phyloP scores from a whole-genome alignment of 1,139 yeast species.

The Candida glucosophila region DNA sequence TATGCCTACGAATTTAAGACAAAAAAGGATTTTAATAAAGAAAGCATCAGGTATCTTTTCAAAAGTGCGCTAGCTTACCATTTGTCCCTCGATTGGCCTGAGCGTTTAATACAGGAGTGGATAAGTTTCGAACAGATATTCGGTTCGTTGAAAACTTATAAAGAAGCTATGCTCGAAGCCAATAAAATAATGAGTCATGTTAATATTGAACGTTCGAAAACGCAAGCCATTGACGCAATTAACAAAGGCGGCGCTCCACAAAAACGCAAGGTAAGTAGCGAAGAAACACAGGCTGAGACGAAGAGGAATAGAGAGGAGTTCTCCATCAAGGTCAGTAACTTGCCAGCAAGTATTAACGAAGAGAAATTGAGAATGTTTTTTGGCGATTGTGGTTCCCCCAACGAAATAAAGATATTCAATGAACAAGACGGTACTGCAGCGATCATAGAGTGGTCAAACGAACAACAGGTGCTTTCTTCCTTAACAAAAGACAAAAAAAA shows the following conservation, averaged over 20 bases:
- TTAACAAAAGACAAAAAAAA: constrained; percentile 49
- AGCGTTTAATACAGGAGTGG: constrained; percentile 40
- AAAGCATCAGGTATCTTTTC: constrained; percentile 17
- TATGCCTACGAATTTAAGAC: constrained; percentile 32
- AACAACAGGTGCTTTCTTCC: constrained; percentile 48
- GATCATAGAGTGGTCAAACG: constrained; percentile 45
- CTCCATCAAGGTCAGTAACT: constrained; percentile 38
- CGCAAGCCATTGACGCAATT: constrained; percentile 3
- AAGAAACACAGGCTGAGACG: constrained; percentile 1
- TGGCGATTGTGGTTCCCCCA: constrained; percentile 48
- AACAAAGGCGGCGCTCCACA: constrained; percentile 1
- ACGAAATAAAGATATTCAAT: constrained; percentile 23
- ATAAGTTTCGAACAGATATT: constrained; percentile 26
- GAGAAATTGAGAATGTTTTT: constrained; percentile 35
- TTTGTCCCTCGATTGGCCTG: constrained; percentile 40
- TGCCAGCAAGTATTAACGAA: constrained; percentile 24
- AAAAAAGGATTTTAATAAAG: constrained; percentile 12
- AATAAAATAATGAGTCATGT: constrained; percentile 10
- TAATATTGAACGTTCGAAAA: constrained; percentile 3
- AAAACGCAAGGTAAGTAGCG: background rate
- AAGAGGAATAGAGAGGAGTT: constrained; percentile 50
- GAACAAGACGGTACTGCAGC: constrained; percentile 20
- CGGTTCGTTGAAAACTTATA: constrained; percentile 20
- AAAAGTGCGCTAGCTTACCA: constrained; percentile 21
- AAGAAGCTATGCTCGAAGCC: constrained; percentile 13